Conservation (phyloP, 306 rosid genomes). For the Vicia sativa region DNA sequence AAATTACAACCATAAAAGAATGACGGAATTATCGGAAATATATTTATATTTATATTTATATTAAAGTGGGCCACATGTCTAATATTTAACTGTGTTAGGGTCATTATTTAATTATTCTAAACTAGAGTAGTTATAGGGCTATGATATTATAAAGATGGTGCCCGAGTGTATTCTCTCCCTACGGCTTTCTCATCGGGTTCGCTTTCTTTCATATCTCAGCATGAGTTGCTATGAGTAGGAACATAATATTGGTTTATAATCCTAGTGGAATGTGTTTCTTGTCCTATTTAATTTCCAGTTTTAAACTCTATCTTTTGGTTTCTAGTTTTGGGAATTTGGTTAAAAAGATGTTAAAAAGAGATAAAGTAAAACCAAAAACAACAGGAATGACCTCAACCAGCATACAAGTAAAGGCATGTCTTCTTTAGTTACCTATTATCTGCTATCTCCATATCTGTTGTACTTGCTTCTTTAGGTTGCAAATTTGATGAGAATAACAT, state of each 20-base stretch:
- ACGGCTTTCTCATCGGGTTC: not conserved
- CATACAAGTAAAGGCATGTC: constrained; percentile 25
- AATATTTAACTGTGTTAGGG: not conserved
- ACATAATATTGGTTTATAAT: constrained; percentile 6
- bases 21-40: not conserved
- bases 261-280: not conserved
- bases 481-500: constrained; percentile 50
- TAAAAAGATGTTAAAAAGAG: not conserved
- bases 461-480: constrained; percentile 50
- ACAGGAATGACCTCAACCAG: constrained; percentile 27
- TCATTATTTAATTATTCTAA: not conserved
- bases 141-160: not conserved
- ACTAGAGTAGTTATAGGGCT: not conserved
- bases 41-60: not conserved
- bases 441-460: constrained; percentile 37
- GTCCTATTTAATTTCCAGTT: constrained; percentile 6
- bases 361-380: not conserved
- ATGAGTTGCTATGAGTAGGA: not conserved
- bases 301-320: not conserved
- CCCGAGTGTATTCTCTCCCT: not conserved
- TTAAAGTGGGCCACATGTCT: not conserved
- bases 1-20: constrained; percentile 18
- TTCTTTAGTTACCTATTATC: constrained; percentile 46
- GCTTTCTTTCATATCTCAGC: not conserved
- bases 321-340: not conserved